These are phyloP conservation scores for Syzygium aromaticum DNA, from an alignment of 345 rosid genomes.

Conservation along the genomic window DNA sequence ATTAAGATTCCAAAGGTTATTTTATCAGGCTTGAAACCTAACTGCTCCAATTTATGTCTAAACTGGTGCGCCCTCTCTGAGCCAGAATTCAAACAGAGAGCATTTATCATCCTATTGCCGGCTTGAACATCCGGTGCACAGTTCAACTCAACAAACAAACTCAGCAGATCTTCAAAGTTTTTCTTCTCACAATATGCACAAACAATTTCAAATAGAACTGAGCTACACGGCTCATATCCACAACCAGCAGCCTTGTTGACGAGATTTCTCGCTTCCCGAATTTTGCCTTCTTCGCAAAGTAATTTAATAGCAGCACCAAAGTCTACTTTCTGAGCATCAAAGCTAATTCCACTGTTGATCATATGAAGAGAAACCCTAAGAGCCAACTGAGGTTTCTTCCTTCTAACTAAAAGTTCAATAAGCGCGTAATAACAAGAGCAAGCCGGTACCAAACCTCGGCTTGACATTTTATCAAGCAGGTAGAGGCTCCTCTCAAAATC, in stretches of 20 bases:
- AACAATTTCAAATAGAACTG: constrained; percentile 36
- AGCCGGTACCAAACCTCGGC: constrained; percentile 29
- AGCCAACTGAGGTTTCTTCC: constrained; percentile 36
- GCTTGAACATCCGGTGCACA: constrained; percentile 28
- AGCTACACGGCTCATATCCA: constrained; percentile 31
- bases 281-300: constrained; percentile 49
- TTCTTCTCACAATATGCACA: constrained; percentile 57
- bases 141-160: constrained; percentile 38
- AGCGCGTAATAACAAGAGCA: constrained; percentile 30
- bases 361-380: constrained; percentile 44
- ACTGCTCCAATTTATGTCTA: constrained; percentile 39
- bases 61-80: constrained; percentile 43
- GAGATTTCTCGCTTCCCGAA: constrained; percentile 59
- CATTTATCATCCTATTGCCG: constrained; percentile 53
- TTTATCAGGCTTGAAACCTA: constrained; percentile 52
- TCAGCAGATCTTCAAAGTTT: constrained; percentile 63
- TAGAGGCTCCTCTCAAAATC: constrained; percentile 46
- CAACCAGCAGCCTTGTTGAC: constrained; percentile 38
- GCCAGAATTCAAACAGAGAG: constrained; percentile 42
- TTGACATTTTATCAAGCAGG: constrained; percentile 43
- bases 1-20: constrained; percentile 63
- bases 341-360: constrained; percentile 20
- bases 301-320: constrained; percentile 38
- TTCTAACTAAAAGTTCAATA: constrained; percentile 36
- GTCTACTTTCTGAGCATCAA: constrained; percentile 14